A percentile compares a stretch with the other conserved stretches of the same genome.
Evolutionary conservation across 2,329 filamentous ascomycete genomes (phyloP).

Genomic region (Pestalotiopsis sp.): DNA sequence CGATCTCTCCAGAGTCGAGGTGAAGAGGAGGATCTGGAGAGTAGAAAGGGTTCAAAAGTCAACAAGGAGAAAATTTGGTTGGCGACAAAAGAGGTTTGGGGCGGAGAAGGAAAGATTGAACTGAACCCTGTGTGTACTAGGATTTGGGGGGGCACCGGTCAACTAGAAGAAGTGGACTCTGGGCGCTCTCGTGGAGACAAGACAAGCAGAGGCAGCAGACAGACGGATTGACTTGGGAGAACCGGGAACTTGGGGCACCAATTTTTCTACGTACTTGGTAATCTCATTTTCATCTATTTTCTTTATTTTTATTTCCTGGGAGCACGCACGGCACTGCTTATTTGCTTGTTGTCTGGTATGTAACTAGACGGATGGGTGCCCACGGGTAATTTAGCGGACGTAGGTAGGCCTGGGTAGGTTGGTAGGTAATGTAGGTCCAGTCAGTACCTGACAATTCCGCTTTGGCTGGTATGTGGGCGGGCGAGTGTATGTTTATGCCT

Average conservation of each 20-base stretch:
- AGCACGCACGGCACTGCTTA: background rate
- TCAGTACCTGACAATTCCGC: background rate
- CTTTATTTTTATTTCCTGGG: background rate
- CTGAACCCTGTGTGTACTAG: slow-evolving; percentile 8
- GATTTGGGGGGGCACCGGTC: background rate
- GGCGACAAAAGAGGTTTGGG: slow-evolving; percentile 13
- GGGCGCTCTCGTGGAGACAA: background rate
- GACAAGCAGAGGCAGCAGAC: background rate
- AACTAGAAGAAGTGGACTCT: background rate
- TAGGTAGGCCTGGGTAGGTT: too few species aligned
- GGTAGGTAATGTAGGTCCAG: background rate
- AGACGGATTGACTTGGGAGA: background rate
- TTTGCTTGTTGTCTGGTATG: background rate
- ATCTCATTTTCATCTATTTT: background rate
- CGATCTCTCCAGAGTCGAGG: slow-evolving; percentile 6
- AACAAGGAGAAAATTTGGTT: slow-evolving; percentile 12
- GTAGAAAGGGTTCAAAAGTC: background rate
- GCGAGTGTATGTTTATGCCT: background rate
- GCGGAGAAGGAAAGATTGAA: slow-evolving; percentile 8
- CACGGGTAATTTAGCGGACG: background rate
- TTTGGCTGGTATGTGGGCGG: background rate
- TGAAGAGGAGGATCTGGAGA: background rate
- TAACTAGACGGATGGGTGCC: background rate
- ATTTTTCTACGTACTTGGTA: background rate
- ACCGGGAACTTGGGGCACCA: background rate